Percentiles rank a stretch among this genome's conserved stretches.
Evolutionary conservation across 169 alveolate species (phyloP).

Genomic region (Amoebophrya sp.): DNA sequence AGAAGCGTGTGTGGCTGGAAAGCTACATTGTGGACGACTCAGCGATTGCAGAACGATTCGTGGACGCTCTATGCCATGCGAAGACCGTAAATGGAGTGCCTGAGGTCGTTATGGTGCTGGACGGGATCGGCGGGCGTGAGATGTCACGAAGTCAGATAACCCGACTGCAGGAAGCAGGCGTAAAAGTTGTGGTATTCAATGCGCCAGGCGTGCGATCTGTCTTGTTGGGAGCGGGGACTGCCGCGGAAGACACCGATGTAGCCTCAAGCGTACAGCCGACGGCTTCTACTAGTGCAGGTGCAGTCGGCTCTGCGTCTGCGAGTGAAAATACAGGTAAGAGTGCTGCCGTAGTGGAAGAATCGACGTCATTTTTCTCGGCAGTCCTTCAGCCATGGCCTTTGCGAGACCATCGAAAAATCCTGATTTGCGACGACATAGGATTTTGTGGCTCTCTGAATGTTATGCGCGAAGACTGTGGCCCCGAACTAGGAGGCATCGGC

Average conservation of each 20-base stretch:
- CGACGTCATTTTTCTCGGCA: not conserved
- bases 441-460: constrained; percentile 31
- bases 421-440: not conserved
- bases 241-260: not conserved
- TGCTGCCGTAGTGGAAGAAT: not conserved
- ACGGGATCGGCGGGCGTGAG: not conserved
- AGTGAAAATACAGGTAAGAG: not conserved
- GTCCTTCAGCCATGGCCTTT: not conserved
- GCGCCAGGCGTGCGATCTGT: not conserved
- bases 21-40: constrained; percentile 28
- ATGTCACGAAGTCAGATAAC: not conserved
- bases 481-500: constrained; percentile 15
- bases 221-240: not conserved
- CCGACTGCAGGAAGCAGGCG: not conserved
- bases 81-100: constrained; percentile 21
- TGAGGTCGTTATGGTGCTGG: not conserved
- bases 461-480: not conserved
- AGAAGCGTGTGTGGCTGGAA: constrained; percentile 34
- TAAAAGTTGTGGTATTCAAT: not conserved
- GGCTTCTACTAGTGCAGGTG: not conserved
- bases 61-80: not conserved
- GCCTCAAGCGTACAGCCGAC: not conserved
- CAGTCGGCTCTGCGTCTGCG: not conserved
- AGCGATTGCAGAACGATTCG: not conserved
- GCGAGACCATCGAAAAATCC: not conserved